Conservation (phyloP, 2,329 filamentous ascomycete genomes). For the Diaporthe australafricana region DNA sequence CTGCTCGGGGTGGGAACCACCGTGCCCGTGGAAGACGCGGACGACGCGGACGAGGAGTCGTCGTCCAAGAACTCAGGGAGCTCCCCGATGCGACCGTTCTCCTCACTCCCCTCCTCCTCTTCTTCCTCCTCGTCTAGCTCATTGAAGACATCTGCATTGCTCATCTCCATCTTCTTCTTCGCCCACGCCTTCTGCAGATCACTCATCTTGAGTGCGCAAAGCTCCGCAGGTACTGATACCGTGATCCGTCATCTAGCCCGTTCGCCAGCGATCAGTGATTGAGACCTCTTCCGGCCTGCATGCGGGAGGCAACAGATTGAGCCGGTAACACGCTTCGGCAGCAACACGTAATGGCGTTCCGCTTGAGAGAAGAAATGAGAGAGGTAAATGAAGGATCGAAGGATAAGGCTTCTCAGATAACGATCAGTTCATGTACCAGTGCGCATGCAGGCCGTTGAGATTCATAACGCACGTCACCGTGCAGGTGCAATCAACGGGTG, state of each 20-base stretch:
- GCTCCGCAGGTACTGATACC: neutral
- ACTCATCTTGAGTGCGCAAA: constrained; percentile 70
- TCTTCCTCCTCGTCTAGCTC: constrained; percentile 66
- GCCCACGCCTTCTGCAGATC: constrained; percentile 84
- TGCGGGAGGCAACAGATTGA: neutral
- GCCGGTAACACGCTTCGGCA: neutral
- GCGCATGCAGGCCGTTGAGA: constrained; percentile 13
- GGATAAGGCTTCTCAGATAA: neutral
- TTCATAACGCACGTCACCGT: constrained; percentile 1
- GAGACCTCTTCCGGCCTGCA: constrained; percentile 16
- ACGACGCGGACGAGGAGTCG: constrained; percentile 82
- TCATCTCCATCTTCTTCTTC: constrained; percentile 76
- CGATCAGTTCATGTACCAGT: neutral
- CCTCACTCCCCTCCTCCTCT: constrained; percentile 48
- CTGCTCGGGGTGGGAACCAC: constrained; percentile 82
- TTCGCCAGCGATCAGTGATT: neutral
- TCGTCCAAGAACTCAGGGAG: constrained; percentile 65
- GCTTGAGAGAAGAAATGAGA: neutral
- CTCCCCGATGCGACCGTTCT: constrained; percentile 54
- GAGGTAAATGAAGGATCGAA: neutral
- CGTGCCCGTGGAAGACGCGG: constrained; percentile 94
- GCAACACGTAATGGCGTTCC: neutral
- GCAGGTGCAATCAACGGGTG: neutral
- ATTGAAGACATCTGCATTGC: constrained; percentile 62
- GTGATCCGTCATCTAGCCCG: constrained; percentile 10